Evolutionary conservation across 495 filamentous ascomycete genomes (phyloP), one percentile per base, ranked within the genome.

Genomic region (Penicillium manginii): DNA sequence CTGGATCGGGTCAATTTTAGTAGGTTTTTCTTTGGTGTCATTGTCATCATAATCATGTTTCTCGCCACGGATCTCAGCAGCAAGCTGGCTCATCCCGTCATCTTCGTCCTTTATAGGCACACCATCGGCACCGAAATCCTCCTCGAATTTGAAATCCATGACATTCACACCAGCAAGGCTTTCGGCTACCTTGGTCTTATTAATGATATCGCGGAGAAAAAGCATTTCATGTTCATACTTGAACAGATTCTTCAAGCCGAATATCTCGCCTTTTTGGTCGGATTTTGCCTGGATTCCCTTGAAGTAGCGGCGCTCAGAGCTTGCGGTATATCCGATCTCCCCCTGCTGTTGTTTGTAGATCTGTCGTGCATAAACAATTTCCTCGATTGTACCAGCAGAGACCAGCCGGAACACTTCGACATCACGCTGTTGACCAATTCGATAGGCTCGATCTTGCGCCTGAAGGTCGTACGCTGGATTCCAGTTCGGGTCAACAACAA

Each of bases 311-410:
- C 94, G 88, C 71, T 98, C 94, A 29, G 85, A 88, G 42, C 88
- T 92, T 8, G 94, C 94, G 32, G 88, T 96, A 71, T 98, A 98
- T 1, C 91, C 94, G 50, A 98, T 98, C 64, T 96, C 97, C 2
- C 94, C 94, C 69, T 98, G 94, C 65, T 98, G 94, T 67, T 98
- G 94, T 69, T 98, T 98, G 78, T 98, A 98, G 55, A 98, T 96
- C 66, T 98, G 94, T 10, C 94, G 84, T 0, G 94, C 94, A 65
- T 98, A 98, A 33, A 97, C 91, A 59, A 97, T 96, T 72, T 98
- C 94, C 66, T 98, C 94, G 54, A 98, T 93, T 0, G 96, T 98
- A 15, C 94, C 94, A 0, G 88, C 87, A 7, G 88, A 93, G n/a
- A 98, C 86, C 23, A 98, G 84, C 14, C 94, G 88, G 74, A 96